Conservation (phyloP, 2,329 filamentous ascomycete genomes). For the Colletotrichum paranaense region DNA sequence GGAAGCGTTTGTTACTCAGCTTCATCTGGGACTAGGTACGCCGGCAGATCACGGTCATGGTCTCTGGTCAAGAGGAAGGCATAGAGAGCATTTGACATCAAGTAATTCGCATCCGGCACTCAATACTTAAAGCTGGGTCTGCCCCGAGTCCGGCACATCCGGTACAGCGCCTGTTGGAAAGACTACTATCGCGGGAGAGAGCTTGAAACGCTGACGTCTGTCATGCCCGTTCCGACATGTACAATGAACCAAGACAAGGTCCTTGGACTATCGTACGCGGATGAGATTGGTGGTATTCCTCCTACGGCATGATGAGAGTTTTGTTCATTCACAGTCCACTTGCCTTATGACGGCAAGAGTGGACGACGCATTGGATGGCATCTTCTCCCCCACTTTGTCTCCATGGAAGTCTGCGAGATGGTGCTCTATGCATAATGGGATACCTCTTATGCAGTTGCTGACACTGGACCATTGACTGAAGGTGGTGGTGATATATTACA, state of each 20-base stretch:
- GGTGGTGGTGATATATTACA: background rate
- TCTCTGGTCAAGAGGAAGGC: no score
- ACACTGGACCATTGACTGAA: no score
- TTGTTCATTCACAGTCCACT: background rate
- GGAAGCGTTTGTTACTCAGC: no score
- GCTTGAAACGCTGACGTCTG: constrained; percentile 18
- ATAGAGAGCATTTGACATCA: no score
- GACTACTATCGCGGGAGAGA: background rate
- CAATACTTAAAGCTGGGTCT: no score
- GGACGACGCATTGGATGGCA: background rate
- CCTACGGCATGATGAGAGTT: no score
- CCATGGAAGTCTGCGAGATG: background rate
- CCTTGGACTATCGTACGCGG: background rate
- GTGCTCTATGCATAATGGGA: background rate
- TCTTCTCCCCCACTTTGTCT: background rate
- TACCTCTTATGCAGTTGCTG: background rate
- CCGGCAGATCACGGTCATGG: no score
- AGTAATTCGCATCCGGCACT: no score
- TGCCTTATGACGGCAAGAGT: background rate
- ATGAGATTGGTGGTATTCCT: background rate
- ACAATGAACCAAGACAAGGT: background rate
- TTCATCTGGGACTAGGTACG: no score
- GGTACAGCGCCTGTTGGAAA: no score
- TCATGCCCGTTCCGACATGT: background rate
- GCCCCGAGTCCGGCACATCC: no score